Evolutionary conservation across 106 monocot genomes (phyloP).

Genomic region (Allium sativum): DNA sequence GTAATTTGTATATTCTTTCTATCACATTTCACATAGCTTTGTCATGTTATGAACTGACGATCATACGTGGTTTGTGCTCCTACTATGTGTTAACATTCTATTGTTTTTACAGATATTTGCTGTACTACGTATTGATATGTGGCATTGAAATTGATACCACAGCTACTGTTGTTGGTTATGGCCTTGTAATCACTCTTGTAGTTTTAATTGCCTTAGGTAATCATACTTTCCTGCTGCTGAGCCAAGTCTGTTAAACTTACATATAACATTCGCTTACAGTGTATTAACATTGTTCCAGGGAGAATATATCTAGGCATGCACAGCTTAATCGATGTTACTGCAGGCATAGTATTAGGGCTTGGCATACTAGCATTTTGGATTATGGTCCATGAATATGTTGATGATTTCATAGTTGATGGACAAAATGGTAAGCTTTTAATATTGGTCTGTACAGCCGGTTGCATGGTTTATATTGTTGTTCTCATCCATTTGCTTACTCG

Average conservation of each 20-base stretch:
- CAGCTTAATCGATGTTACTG: slow-evolving; percentile 76
- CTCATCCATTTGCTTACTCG: background rate
- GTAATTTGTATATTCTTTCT: slow-evolving; percentile 12
- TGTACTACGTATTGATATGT: slow-evolving; percentile 46
- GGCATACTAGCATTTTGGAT: slow-evolving; percentile 69
- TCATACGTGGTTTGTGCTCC: background rate
- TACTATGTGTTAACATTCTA: background rate
- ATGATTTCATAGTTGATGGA: slow-evolving; percentile 60
- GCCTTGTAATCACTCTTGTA: slow-evolving; percentile 37
- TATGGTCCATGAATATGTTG: slow-evolving; percentile 40
- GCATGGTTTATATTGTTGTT: too few species aligned
- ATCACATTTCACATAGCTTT: background rate
- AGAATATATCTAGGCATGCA: slow-evolving; percentile 98
- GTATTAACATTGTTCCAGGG: slow-evolving; percentile 16
- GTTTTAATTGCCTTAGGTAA: slow-evolving; percentile 53
- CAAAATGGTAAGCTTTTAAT: slow-evolving; percentile 50
- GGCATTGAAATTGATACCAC: slow-evolving; percentile 21
- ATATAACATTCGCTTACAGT: too few species aligned
- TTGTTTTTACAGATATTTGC: slow-evolving; percentile 50
- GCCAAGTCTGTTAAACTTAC: too few species aligned
- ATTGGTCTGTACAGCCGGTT: background rate
- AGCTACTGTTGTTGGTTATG: slow-evolving; percentile 18
- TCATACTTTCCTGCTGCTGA: background rate
- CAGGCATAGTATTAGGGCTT: slow-evolving; percentile 61
- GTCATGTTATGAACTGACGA: background rate